phyloP scores from a whole-genome alignment of 1,284 basidiomycete genomes.

The Leccinum subrobustum region DNA sequence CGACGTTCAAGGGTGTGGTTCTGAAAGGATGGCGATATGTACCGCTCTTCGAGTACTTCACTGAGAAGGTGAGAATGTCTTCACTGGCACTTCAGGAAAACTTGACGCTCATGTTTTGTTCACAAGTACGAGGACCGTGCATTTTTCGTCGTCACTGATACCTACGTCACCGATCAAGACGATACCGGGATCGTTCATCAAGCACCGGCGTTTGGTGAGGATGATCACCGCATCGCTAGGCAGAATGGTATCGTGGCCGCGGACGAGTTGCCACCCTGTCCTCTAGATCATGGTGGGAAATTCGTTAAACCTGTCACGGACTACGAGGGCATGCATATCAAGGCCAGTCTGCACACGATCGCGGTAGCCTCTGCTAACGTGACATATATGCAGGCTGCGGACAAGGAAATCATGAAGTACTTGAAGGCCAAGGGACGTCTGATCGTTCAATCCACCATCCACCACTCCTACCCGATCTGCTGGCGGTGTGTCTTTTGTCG shows the following conservation, averaged over 20 bases:
- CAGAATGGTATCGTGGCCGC: slow-evolving; percentile 77
- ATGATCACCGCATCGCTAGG: slow-evolving; percentile 94
- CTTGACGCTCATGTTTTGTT: neutral
- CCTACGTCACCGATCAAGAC: slow-evolving; percentile 91
- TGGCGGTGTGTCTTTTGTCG: slow-evolving; percentile 67
- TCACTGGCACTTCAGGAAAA: neutral
- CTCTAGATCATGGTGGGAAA: slow-evolving; percentile 86
- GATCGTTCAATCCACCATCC: slow-evolving; percentile 84
- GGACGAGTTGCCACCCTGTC: slow-evolving; percentile 95
- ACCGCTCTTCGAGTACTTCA: too few relatives aligned
- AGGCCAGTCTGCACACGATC: slow-evolving; percentile 48
- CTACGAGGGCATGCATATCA: slow-evolving; percentile 89
- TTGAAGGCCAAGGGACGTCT: slow-evolving; percentile 88
- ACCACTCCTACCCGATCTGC: slow-evolving; percentile 96
- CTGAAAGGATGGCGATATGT: too few relatives aligned
- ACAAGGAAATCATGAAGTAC: slow-evolving; percentile 92
- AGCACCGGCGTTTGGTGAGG: slow-evolving; percentile 98
- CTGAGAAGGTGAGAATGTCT: slow-evolving; percentile 38
- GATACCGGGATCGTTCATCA: slow-evolving; percentile 99
- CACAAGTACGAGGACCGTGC: slow-evolving; percentile 86
- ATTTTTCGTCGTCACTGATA: slow-evolving; percentile 88
- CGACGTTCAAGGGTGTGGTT: too few relatives aligned
- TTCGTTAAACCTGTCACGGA: slow-evolving; percentile 92
- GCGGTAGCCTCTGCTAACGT: slow-evolving; percentile 1
- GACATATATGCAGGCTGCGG: slow-evolving; percentile 52